Evolutionary conservation across 805 yeast species (phyloP).

Genomic region (Metschnikowia continentalis): DNA sequence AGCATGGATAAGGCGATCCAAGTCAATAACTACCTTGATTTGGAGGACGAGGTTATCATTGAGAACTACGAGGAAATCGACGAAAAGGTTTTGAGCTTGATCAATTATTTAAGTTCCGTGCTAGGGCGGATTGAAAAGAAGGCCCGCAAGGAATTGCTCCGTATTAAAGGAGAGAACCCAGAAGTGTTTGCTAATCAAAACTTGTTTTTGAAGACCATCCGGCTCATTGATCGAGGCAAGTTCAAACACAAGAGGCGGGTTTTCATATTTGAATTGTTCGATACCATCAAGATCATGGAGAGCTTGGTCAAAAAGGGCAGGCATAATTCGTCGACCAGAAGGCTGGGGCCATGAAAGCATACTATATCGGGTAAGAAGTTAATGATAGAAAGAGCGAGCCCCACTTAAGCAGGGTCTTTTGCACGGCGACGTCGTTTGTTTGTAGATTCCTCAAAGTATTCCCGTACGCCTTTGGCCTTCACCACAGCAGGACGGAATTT

Average conservation of each 20-base stretch:
- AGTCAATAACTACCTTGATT: constrained; percentile 6
- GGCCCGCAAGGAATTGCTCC: constrained; percentile 55
- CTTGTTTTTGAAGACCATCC: constrained; percentile 48
- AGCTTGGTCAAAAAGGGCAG: constrained; percentile 45
- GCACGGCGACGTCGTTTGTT: constrained; percentile 3
- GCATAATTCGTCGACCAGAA: constrained; percentile 15
- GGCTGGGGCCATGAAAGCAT: background rate
- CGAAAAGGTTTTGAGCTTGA: constrained; percentile 27
- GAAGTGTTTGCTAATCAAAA: constrained; percentile 52
- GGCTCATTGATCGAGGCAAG: constrained; percentile 52
- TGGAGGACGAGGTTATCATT: constrained; percentile 15
- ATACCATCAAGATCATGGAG: constrained; percentile 51
- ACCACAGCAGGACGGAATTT: constrained; percentile 32
- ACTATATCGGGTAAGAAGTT: background rate
- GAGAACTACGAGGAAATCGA: constrained; percentile 17
- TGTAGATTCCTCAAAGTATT: constrained; percentile 12
- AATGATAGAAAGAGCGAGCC: background rate
- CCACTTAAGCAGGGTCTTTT: constrained; percentile 1
- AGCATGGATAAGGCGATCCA: constrained; percentile 9
- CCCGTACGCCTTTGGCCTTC: constrained; percentile 20
- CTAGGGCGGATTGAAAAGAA: constrained; percentile 43
- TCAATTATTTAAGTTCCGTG: constrained; percentile 50
- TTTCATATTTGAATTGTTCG: constrained; percentile 57
- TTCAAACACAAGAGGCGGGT: constrained; percentile 61
- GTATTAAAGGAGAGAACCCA: constrained; percentile 48